These are phyloP conservation scores for Colletotrichum eremochloae DNA, from an alignment of 2,329 filamentous ascomycete species.

Conservation along the genomic window DNA sequence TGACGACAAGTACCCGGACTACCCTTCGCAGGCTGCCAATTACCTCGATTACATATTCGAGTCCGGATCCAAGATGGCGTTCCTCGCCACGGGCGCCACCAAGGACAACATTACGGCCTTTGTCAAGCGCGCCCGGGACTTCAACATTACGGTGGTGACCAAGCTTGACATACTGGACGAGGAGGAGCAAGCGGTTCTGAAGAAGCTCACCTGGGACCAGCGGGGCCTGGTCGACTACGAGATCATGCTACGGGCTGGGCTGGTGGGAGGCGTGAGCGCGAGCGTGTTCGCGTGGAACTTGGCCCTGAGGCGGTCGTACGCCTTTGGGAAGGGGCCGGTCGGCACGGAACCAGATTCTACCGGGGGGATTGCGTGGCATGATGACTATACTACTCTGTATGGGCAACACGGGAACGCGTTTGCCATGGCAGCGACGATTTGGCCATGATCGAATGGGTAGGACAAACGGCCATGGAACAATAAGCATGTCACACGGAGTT, in stretches of 20 bases:
- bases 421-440: slow-evolving; percentile 46
- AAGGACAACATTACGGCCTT: slow-evolving; percentile 53
- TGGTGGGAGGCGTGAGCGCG: slow-evolving; percentile 59
- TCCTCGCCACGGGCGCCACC: slow-evolving; percentile 58
- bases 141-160: slow-evolving; percentile 55
- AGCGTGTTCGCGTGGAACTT: slow-evolving; percentile 63
- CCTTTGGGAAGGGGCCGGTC: slow-evolving; percentile 44
- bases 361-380: slow-evolving; percentile 49
- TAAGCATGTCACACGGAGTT: neutral
- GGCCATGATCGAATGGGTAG: slow-evolving; percentile 27
- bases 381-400: slow-evolving; percentile 51
- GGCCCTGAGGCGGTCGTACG: slow-evolving; percentile 54
- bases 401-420: slow-evolving; percentile 46
- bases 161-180: slow-evolving; percentile 59
- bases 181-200: slow-evolving; percentile 51
- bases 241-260: slow-evolving; percentile 58
- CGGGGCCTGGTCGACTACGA: slow-evolving; percentile 65
- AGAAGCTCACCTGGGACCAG: slow-evolving; percentile 61
- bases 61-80: slow-evolving; percentile 52
- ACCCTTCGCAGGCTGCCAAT: slow-evolving; percentile 50
- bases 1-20: slow-evolving; percentile 47
- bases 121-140: slow-evolving; percentile 50
- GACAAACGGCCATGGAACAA: neutral
- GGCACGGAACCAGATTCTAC: slow-evolving; percentile 14
- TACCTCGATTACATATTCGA: slow-evolving; percentile 49